Conservation (phyloP, 2,329 filamentous ascomycete species). For the Xylariaceae sp. region DNA sequence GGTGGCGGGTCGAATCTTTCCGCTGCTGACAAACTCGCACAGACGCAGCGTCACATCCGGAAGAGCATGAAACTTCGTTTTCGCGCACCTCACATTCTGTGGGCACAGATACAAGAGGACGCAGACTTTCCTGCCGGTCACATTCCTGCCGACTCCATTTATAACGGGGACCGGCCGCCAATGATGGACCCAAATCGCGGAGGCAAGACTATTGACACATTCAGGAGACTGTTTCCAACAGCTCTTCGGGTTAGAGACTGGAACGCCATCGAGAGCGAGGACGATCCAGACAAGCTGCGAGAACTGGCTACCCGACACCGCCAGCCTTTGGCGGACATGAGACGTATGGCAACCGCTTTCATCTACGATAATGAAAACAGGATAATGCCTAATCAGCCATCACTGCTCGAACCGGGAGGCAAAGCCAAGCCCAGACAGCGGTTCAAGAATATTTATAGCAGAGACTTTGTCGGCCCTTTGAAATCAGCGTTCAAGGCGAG, state of each 20-base stretch:
- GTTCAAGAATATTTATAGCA: slow-evolving; percentile 2
- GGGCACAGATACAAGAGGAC: slow-evolving; percentile 11
- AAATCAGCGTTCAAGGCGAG: slow-evolving; percentile 8
- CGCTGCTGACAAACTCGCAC: neutral
- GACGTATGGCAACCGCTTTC: neutral
- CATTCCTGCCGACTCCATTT: neutral
- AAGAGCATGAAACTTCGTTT: neutral
- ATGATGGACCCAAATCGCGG: slow-evolving; percentile 9
- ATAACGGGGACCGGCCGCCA: slow-evolving; percentile 1
- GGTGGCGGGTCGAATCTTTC: slow-evolving; percentile 2
- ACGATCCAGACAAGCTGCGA: neutral
- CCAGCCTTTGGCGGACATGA: neutral
- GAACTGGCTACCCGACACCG: neutral
- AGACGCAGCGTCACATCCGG: neutral
- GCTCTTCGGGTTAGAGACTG: neutral
- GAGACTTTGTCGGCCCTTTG: slow-evolving; percentile 6
- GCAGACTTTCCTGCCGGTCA: neutral
- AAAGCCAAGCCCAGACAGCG: neutral
- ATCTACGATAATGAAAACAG: neutral
- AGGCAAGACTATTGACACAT: neutral
- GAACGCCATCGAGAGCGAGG: neutral
- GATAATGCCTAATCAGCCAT: slow-evolving; percentile 1
- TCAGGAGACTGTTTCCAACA: neutral
- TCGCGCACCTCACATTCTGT: slow-evolving; percentile 7
- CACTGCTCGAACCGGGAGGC: slow-evolving; percentile 6